Conservation (phyloP, 345 rosid genomes). For the Punica granatum region DNA sequence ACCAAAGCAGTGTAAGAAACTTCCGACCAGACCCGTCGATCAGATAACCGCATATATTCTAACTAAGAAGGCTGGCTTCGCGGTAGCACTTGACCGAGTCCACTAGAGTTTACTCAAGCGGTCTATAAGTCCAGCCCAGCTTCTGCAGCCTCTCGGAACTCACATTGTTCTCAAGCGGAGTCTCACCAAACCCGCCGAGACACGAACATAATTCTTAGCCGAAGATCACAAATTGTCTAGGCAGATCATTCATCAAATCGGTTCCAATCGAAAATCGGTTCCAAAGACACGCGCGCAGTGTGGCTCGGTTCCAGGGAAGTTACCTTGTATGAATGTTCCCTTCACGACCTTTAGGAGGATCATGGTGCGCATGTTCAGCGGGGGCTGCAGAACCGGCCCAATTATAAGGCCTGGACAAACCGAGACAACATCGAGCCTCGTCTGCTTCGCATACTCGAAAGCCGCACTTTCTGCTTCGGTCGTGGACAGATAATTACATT, state of each 20-base stretch:
- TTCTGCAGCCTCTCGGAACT: conserved; percentile 15
- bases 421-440: conserved; percentile 45
- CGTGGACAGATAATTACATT: conserved; percentile 63
- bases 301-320: too few relatives aligned
- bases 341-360: conserved; percentile 44
- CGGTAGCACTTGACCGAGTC: conserved; percentile 44
- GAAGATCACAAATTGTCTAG: too few relatives aligned
- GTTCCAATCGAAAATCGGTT: too few relatives aligned
- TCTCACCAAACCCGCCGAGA: conserved; percentile 29
- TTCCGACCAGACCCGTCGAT: too few relatives aligned
- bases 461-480: conserved; percentile 65
- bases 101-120: conserved; percentile 43
- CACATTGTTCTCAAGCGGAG: conserved; percentile 9
- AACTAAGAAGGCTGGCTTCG: conserved; percentile 39
- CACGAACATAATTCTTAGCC: not conserved
- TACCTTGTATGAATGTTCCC: conserved; percentile 26
- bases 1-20: not conserved
- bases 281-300: too few relatives aligned
- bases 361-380: conserved; percentile 42
- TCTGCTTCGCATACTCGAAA: conserved; percentile 41
- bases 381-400: conserved; percentile 56
- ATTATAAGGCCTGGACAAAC: conserved; percentile 44
- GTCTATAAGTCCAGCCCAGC: conserved; percentile 49
- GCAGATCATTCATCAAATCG: too few relatives aligned
- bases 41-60: too few relatives aligned